phyloP scores from a whole-genome alignment of 176 grass and related monocot species.

The Pontederia paniculata region DNA sequence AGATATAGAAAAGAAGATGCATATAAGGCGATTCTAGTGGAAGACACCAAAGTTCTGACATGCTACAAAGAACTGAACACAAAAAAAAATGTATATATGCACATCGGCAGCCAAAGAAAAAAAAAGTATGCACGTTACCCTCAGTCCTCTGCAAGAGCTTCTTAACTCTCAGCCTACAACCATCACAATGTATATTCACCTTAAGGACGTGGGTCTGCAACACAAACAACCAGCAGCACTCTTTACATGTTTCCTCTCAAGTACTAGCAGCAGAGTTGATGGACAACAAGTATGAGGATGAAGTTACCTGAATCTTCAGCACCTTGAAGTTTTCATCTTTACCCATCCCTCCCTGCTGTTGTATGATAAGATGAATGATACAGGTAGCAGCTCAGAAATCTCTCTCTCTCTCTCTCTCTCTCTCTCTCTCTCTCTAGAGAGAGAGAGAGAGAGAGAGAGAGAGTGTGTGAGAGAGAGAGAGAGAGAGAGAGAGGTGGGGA shows the following conservation, averaged over 20 bases:
- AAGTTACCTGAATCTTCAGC: slow-evolving; percentile 83
- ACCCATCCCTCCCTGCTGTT: slow-evolving; percentile 54
- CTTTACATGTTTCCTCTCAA: slow-evolving; percentile 3
- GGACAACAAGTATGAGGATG: slow-evolving; percentile 3
- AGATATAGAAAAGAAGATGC: background rate
- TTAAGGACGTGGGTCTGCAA: slow-evolving; percentile 80
- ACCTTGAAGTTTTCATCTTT: slow-evolving; percentile 91
- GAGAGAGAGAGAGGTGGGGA: no score
- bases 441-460: no score
- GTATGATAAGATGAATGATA: slow-evolving; percentile 1
- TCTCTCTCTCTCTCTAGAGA: no score
- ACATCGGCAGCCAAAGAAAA: background rate
- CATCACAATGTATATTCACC: slow-evolving; percentile 98
- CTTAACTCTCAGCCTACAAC: slow-evolving; percentile 91
- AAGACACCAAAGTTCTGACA: background rate
- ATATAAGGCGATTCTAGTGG: background rate
- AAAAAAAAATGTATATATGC: background rate
- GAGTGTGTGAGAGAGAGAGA: no score
- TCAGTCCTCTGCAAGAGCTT: slow-evolving; percentile 87
- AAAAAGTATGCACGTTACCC: slow-evolving; percentile 43
- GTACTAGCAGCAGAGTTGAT: background rate
- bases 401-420: slow-evolving; percentile 3
- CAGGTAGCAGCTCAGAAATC: background rate
- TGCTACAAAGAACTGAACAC: background rate
- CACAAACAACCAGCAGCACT: slow-evolving; percentile 1